Base-by-base conservation (phyloP, 805 yeast species). In the Limtongia smithiae region DNA sequence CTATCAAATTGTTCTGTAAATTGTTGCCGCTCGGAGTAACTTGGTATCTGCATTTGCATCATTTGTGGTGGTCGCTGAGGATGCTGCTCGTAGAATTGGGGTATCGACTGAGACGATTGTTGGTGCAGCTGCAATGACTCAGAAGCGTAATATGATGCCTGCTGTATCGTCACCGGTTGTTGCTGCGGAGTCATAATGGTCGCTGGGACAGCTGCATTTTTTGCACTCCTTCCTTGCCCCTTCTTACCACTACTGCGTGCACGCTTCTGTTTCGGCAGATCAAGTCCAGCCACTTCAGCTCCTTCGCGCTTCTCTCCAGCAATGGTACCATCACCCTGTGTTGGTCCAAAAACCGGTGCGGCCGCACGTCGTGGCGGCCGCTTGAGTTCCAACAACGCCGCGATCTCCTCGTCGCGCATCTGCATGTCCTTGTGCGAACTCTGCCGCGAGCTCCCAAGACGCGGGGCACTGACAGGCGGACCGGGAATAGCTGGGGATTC, bases 351-450 rank as follows among this genome's bases (percentile, higher is more conserved):
- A 42, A 46, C 50, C 3, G 62, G 62, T 6, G 61, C 62, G 36
- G 45, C 62, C 52, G 53, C 65, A 41, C 55, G 45, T n/a, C 58
- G 50, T 5, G 60, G 59, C 8, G 37, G n/a, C 12, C 45, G 32
- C n/a, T 53, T 46, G 4, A 43, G 36, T 28, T 53, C 57, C 9
- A 53, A 42, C 43, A 53, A 22, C 14, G 57, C 54, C 5, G 57
- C 57, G 31, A 46, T 40, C 38, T 53, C 57, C 24, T 49, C 54
- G 31, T 52, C 57, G 4, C 53, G 52, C 50, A 51, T 48, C 20
- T 37, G 27, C 28, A 38, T 27, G 22, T 9, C 20, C 18, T 43
- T 41, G 37, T 40, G 44, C 14, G 44, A 42, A 11, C 42, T 18
- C 38, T 39, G 44, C 21, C 51, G 31, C 9, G 36, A 14, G 18